Percentiles rank a stretch among this genome's conserved stretches.
Conservation (phyloP, 176 grass and related monocot species). For the Chloris gayana region DNA sequence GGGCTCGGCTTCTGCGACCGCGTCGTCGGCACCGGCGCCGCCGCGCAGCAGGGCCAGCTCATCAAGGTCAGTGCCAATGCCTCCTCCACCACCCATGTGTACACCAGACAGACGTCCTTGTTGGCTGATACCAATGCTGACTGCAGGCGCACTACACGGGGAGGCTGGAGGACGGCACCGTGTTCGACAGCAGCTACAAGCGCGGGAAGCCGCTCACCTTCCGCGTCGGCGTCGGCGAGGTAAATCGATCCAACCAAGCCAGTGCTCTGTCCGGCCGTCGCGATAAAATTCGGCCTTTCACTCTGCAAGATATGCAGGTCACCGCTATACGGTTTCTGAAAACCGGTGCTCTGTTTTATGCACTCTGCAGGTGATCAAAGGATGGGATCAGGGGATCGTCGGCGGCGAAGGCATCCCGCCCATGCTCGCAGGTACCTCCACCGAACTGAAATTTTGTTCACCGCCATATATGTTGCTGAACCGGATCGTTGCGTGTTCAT, state of each 20-base stretch:
- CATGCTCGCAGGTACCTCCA: slow-evolving; percentile 68
- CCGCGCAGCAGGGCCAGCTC: slow-evolving; percentile 67
- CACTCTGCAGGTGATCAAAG: slow-evolving; percentile 73
- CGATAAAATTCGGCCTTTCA: neutral
- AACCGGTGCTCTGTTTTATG: neutral
- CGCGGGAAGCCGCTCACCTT: slow-evolving; percentile 70
- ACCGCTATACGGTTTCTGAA: no score
- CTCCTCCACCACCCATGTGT: neutral
- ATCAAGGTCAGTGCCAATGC: slow-evolving; percentile 52
- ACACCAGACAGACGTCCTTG: neutral
- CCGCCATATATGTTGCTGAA: neutral
- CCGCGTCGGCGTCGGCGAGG: slow-evolving; percentile 89
- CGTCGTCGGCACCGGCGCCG: slow-evolving; percentile 62
- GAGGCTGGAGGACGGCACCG: slow-evolving; percentile 83
- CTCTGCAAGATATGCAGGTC: no score
- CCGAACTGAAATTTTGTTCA: neutral
- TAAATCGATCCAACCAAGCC: neutral
- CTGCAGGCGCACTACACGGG: slow-evolving; percentile 80
- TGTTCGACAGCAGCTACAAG: slow-evolving; percentile 96
- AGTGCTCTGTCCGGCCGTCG: neutral
- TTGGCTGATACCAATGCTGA: neutral
- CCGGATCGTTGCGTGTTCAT: neutral
- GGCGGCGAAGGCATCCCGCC: slow-evolving; percentile 87
- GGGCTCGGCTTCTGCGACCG: slow-evolving; percentile 86
- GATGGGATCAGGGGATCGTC: slow-evolving; percentile 91